Evolutionary conservation across 257 asterid genomes (phyloP), one percentile per base, ranked within the genome.

Genomic region (Leptodermis oblonga): DNA sequence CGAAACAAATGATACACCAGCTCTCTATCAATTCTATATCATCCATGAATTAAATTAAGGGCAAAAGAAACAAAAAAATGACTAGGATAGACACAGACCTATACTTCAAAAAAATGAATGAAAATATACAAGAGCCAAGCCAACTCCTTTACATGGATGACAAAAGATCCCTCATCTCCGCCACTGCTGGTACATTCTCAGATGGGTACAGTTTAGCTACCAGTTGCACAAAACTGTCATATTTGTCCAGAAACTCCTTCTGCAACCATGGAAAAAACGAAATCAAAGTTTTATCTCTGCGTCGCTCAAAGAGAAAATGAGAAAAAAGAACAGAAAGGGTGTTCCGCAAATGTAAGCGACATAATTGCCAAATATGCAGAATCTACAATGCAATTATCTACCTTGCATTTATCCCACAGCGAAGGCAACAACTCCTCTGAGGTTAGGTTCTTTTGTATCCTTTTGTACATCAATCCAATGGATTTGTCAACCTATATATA

Each of bases 361-460:
- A 59, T 63, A 22, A 76, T 51, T 13, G 42, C 58, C 46, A 26
- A 33, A 34, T 31, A 63, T 30, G 34, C 63, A 64, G 9, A 70
- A 3, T 37, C 67, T 22, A 68, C n/a, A 5, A 1, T 2, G n/a
- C 17, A 5, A 55, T 55, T 31, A 23, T 46, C 42, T 88, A 93
- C 99, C 99, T 93, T 90, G 89, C 94, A 90, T 78, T 94, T 94
- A 76, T 94, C 99, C 98, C 99, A 94, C 56, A 94, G 67, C 45
- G 99, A 91, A 82, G 99, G 98, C 87, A 91, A 70, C 70, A 94
- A 83, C 80, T 94, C 99, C 81, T 94, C 99, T 0, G 92, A 82
- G 15, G 96, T 81, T 77, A 91, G 70, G 76, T 89, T 87, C 88
- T 84, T 94, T 82, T 91, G 99, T 77, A 94, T 67, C 72, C 86